phyloP scores from a whole-genome alignment of 2,329 filamentous ascomycete species.

The Drechslerella stenobrocha region DNA sequence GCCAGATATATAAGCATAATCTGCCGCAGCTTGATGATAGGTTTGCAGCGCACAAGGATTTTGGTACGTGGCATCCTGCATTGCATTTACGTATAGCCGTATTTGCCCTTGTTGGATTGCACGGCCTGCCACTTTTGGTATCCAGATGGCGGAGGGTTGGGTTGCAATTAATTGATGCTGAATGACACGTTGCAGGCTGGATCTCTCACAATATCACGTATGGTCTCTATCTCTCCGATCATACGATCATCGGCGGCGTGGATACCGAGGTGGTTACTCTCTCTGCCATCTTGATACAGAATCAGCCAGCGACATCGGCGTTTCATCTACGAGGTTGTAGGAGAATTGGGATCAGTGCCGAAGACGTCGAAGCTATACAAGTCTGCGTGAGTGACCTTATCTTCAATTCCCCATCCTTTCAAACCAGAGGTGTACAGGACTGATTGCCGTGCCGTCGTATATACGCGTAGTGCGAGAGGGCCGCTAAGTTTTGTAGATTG shows the following conservation, averaged over 20 bases:
- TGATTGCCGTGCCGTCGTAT: not conserved
- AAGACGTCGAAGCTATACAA: slow-evolving; percentile 57
- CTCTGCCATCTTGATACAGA: slow-evolving; percentile 64
- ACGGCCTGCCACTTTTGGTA: too few relatives aligned
- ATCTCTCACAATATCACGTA: slow-evolving; percentile 63
- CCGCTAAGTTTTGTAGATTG: slow-evolving; percentile 51
- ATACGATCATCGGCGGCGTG: slow-evolving; percentile 61
- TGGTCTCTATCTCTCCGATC: slow-evolving; percentile 64
- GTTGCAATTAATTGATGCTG: too few relatives aligned
- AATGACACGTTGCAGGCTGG: slow-evolving; percentile 57
- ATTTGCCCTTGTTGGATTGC: too few relatives aligned
- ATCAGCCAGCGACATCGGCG: slow-evolving; percentile 60
- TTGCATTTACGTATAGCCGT: too few relatives aligned
- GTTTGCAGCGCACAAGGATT: slow-evolving; percentile 59
- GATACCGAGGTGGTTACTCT: slow-evolving; percentile 64
- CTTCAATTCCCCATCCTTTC: too few relatives aligned
- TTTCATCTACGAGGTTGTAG: slow-evolving; percentile 63
- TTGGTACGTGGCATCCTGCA: slow-evolving; percentile 54
- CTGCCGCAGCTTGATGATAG: slow-evolving; percentile 55
- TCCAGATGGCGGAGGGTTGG: too few relatives aligned
- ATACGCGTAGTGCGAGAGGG: slow-evolving; percentile 29
- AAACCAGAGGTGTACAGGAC: not conserved
- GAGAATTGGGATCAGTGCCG: slow-evolving; percentile 59
- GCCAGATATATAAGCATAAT: slow-evolving; percentile 57
- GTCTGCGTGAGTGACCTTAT: slow-evolving; percentile 36